Evolutionary conservation across 306 rosid species (phyloP).

Genomic region (Lithocarpus polystachyus): DNA sequence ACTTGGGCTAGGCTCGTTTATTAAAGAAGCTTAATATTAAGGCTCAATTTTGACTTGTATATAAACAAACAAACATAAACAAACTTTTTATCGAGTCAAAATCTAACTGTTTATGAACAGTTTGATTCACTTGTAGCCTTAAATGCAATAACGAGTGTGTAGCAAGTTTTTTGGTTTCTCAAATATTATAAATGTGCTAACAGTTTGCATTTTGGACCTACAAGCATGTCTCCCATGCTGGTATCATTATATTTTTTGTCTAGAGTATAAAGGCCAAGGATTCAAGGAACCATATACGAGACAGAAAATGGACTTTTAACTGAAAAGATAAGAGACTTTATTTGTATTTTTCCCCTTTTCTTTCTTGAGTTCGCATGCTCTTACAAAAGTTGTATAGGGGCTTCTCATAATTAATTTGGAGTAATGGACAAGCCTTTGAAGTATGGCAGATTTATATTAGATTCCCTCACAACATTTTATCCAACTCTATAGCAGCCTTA

Average conservation of each 20-base stretch:
- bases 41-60: too few species aligned
- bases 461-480: slow-evolving; percentile 18
- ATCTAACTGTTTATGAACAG: too few species aligned
- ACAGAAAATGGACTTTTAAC: slow-evolving; percentile 14
- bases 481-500: background rate
- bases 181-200: background rate
- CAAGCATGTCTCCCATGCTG: background rate
- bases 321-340: slow-evolving; percentile 12
- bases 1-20: too few species aligned
- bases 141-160: too few species aligned
- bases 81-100: too few species aligned
- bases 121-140: too few species aligned
- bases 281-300: background rate
- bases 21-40: too few species aligned
- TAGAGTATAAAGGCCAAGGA: background rate
- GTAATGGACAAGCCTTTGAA: background rate
- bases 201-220: background rate
- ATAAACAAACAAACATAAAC: too few species aligned
- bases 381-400: slow-evolving; percentile 10
- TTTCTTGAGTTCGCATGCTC: slow-evolving; percentile 24
- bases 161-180: background rate
- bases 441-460: slow-evolving; percentile 19
- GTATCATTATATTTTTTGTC: slow-evolving; percentile 4
- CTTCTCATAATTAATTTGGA: background rate
- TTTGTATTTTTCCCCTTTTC: background rate